Base-by-base conservation (phyloP, 805 yeast genomes). In the Myxozyma neotropica region DNA sequence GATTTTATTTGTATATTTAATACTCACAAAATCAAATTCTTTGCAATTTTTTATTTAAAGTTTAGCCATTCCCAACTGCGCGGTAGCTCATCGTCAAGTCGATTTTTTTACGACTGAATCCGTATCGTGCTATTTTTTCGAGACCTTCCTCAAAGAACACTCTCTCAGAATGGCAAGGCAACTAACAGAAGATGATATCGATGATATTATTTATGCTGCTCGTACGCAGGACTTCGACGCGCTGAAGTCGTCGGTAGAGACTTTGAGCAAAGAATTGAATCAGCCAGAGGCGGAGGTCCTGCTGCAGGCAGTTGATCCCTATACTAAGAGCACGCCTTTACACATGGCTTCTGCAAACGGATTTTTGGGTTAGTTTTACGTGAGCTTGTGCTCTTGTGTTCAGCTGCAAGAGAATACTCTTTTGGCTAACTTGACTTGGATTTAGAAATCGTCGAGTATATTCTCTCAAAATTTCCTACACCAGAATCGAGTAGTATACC, bases 261-360 rank as follows among this genome's bases (percentile, higher is more conserved):
- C 82, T 54, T 77, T 70, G 56, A 40, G 43, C n/a, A 53, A 56
- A 12, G 64, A 68, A 29, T 67, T 54, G n/a, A 36, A 33, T 6
- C 31, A 23, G 27, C 6, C 56, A 10, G 53, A 67, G 23, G 63
- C 66, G 17, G 59, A 47, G 7, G 54, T 59, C 15, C 77, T 67
- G 76, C 82, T 53, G 81, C 82, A 51, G 79, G 84, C 87, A 65
- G 78, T 79, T 64, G 96, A 92, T 67, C 85, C 83, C 48, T 77
- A 72, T 54, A 80, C 92, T 1, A 72, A 79, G 40, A 83, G 88
- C 53, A 89, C 96, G 0, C 87, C 96, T 6, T 75, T 94, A 51
- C 99, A 94, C 72, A 89, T 89, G 92, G 97, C 98, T 0, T 85
- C 95, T 24, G 99, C 95, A 27, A 94, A 94, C 74, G 99, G 97